phyloP scores from a whole-genome alignment of 345 rosid species.

The Ceriops zippeliana region DNA sequence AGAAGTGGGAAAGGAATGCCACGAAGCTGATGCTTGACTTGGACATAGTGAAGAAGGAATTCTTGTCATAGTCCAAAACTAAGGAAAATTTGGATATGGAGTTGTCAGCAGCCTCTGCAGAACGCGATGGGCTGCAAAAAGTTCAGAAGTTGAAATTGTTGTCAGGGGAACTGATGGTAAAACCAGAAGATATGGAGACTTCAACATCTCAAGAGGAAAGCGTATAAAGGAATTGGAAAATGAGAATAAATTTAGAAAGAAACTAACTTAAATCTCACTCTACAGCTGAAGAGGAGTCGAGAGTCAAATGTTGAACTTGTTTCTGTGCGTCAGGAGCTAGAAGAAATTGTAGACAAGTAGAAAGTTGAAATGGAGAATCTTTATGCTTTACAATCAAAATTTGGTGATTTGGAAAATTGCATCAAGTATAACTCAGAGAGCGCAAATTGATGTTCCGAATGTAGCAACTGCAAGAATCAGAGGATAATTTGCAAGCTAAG shows the following conservation, averaged over 20 bases:
- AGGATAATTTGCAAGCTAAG: constrained; percentile 32
- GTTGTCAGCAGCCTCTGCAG: constrained; percentile 41
- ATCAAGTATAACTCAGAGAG: constrained; percentile 21
- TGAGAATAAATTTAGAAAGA: constrained; percentile 47
- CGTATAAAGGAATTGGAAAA: constrained; percentile 39
- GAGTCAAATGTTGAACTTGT: constrained; percentile 60
- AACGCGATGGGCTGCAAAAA: constrained; percentile 41
- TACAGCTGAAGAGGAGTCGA: constrained; percentile 57
- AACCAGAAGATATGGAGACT: constrained; percentile 23
- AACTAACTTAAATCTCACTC: constrained; percentile 33
- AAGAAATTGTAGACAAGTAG: constrained; percentile 49
- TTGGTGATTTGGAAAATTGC: constrained; percentile 29
- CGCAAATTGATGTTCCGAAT: constrained; percentile 22
- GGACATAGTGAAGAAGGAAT: constrained; percentile 43
- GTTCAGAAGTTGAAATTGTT: constrained; percentile 37
- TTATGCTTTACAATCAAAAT: constrained; percentile 23
- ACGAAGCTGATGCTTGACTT: constrained; percentile 45
- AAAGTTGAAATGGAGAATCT: constrained; percentile 39
- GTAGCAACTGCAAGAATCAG: constrained; percentile 35
- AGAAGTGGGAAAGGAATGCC: constrained; percentile 55
- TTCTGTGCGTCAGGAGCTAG: constrained; percentile 53
- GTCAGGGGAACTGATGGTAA: constrained; percentile 24
- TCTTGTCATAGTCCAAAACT: constrained; percentile 39
- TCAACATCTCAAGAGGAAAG: constrained; percentile 24
- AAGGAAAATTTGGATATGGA: constrained; percentile 36